Base-by-base conservation (phyloP, 352 stramenopile genomes). In the Saprolegnia parasitica region DNA sequence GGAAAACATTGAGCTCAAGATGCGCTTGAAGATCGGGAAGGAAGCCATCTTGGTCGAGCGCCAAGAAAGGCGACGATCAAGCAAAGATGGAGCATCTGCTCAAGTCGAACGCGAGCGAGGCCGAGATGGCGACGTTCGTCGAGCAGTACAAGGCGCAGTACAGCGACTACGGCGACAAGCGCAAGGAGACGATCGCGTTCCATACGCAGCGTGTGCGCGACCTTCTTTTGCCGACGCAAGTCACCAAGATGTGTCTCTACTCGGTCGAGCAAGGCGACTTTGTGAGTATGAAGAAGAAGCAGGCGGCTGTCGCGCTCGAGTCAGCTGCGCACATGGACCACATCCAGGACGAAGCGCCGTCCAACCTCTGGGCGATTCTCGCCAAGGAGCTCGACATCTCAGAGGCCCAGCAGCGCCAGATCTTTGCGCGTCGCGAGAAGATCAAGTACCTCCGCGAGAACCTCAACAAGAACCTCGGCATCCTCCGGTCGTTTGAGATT, bases 131-230 rank as follows among this genome's bases (percentile, higher is more conserved):
- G 60, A 78, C 79, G 57, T 92, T 90, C 64, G 75, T 92, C 32
- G 86, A 92, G 65, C 86, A 89, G 80, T 92, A 92, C 76, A 88
- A 89, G 73, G 74, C 88, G 56, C 90, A 81, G 50, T 90, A 92
- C 76, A 88, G 81, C 56, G 84, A 92, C 72, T 92, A 90, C 63
- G 84, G 84, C 4, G 81, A 81, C 4, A 89, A 89, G 70, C 78
- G 84, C 61, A 78, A 78, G 2, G 84, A 90, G 55, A 89, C 88
- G 65, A 72, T 92, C 56, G 76, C 81, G 47, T 92, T 89, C 76
- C 84, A 92, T 68, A 65, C 90, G 42, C 78, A 77, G 18, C 77
- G 81, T 55, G 89, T 92, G 62, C 78, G 78, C 1, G 84, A 92
- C 66, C 67, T 92, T 55, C 73, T 92, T 55, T 74, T 92, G 49